These are phyloP conservation scores for Fraxinus pennsylvanica DNA, from an alignment of 257 asterid genomes.

Conservation along the genomic window DNA sequence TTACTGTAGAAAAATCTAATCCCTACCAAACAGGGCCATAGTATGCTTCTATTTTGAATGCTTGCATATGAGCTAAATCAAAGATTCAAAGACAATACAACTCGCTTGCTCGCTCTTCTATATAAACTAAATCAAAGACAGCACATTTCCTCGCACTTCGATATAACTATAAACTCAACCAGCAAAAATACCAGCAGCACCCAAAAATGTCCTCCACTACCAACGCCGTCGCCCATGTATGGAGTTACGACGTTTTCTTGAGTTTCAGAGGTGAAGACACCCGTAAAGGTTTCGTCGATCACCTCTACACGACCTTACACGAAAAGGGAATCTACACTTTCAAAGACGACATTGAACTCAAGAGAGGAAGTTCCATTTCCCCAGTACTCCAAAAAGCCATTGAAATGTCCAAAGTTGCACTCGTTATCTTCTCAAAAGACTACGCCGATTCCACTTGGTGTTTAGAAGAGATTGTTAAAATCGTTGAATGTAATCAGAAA, in stretches of 20 bases:
- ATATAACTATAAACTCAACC: too few species aligned
- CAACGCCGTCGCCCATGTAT: neutral
- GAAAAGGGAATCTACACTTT: constrained; percentile 13
- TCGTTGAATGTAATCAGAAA: constrained; percentile 11
- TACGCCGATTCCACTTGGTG: constrained; percentile 28
- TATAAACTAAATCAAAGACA: too few species aligned
- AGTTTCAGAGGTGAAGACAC: constrained; percentile 32
- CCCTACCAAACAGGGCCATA: too few species aligned
- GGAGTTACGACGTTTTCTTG: constrained; percentile 26
- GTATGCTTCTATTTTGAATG: too few species aligned
- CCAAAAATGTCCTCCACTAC: neutral
- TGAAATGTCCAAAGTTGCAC: constrained; percentile 13
- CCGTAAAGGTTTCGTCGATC: constrained; percentile 24
- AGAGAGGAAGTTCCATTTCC: constrained; percentile 17
- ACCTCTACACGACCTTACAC: constrained; percentile 15
- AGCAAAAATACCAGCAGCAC: neutral
- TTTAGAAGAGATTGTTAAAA: constrained; percentile 15
- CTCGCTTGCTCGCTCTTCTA: too few species aligned
- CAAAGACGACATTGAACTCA: constrained; percentile 17
- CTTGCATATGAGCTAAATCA: too few species aligned
- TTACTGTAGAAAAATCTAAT: too few species aligned
- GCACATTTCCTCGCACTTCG: too few species aligned
- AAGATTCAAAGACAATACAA: too few species aligned
- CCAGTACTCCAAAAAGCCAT: constrained; percentile 9
- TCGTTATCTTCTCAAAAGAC: constrained; percentile 19